These are phyloP conservation scores for Filosporella fistucella DNA, from an alignment of 495 filamentous ascomycete species.

Conservation along the genomic window DNA sequence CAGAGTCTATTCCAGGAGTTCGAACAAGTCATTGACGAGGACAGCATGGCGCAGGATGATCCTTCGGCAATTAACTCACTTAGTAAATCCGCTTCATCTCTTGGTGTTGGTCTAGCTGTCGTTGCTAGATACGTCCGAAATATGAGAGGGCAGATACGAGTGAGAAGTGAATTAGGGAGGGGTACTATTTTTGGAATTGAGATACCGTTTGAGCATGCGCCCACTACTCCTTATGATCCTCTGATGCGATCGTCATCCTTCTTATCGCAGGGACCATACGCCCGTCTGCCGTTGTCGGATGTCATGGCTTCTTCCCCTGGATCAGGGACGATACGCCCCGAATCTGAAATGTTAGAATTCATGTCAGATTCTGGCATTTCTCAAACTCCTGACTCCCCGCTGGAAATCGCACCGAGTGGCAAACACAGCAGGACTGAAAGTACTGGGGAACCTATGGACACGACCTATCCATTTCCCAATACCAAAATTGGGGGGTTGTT, in stretches of 20 bases:
- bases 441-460: background rate
- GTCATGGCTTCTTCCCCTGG: background rate
- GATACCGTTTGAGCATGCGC: conserved; percentile 48
- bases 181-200: conserved; percentile 78
- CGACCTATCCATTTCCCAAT: conserved; percentile 1
- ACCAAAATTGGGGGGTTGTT: background rate
- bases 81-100: conserved; percentile 23
- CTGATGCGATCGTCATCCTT: too few relatives aligned
- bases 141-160: conserved; percentile 81
- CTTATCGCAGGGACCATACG: background rate
- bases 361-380: background rate
- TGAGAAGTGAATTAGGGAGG: conserved; percentile 81
- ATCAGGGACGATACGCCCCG: background rate
- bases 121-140: conserved; percentile 79
- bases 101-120: conserved; percentile 82
- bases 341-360: background rate
- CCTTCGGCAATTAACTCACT: too few relatives aligned
- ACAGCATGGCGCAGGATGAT: too few relatives aligned
- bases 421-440: background rate
- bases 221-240: background rate
- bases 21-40: conserved; percentile 67
- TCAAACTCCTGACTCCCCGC: background rate
- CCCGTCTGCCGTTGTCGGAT: background rate
- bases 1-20: conserved; percentile 68
- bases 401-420: background rate